These are phyloP conservation scores for Karstenula rhodostoma DNA, from an alignment of 2,329 filamentous ascomycete species.

Conservation along the genomic window DNA sequence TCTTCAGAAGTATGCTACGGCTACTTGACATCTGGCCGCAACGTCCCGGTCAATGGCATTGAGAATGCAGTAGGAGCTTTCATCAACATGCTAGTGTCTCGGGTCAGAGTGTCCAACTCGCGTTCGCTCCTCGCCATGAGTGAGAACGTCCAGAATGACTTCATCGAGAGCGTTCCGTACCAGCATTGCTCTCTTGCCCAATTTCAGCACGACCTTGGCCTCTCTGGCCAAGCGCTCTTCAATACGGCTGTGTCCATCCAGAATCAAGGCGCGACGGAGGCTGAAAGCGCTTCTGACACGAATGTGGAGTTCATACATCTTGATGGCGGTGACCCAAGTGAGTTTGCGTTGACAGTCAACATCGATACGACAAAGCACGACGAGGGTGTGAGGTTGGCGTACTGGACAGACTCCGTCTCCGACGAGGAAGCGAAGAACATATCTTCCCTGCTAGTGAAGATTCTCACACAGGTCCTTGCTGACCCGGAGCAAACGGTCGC, in stretches of 20 bases:
- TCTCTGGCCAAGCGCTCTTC: conserved; percentile 51
- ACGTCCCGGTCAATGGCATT: conserved; percentile 56
- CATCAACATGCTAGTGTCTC: conserved; percentile 52
- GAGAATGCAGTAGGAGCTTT: conserved; percentile 57
- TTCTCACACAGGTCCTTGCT: conserved; percentile 31
- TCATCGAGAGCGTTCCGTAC: conserved; percentile 42
- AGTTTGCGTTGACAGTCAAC: conserved; percentile 45
- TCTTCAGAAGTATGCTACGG: conserved; percentile 47
- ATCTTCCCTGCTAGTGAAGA: conserved; percentile 35
- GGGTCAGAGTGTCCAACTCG: conserved; percentile 26
- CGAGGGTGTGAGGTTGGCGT: conserved; percentile 39
- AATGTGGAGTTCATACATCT: conserved; percentile 39
- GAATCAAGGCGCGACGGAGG: conserved; percentile 30
- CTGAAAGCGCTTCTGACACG: background rate
- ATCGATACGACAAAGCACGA: conserved; percentile 43
- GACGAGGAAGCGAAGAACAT: conserved; percentile 39
- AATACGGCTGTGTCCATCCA: conserved; percentile 56
- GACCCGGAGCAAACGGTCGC: conserved; percentile 35
- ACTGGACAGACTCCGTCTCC: conserved; percentile 43
- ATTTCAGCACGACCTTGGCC: conserved; percentile 55
- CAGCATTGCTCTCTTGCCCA: conserved; percentile 52
- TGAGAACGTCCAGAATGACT: conserved; percentile 40
- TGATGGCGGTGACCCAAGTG: conserved; percentile 42
- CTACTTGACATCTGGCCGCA: conserved; percentile 50
- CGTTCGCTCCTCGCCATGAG: conserved; percentile 31